Base-by-base conservation (phyloP, 352 stramenopile genomes). In the Phytophthora sansomeana region DNA sequence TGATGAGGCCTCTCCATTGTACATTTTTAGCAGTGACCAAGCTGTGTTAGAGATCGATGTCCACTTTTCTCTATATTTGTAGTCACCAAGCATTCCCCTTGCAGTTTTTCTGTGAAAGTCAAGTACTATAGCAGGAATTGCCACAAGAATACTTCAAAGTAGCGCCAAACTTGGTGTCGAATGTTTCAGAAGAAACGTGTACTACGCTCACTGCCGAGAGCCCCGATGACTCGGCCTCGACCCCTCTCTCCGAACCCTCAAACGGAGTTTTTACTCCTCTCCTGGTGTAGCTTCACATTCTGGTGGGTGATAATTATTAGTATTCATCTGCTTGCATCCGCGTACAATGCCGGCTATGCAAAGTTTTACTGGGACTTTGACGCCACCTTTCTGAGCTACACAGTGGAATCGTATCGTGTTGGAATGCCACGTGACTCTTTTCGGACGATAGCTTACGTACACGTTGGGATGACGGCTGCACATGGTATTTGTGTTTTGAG, bases 351-450 rank as follows among this genome's bases (percentile, higher is more conserved):
- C 11, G 33, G 21, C 4, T 74, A 61, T 41, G 63, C 69, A 2
- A 50, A 61, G 7, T 71, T 77, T 42, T 77, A 77, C 30, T 63
- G 58, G 64, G 49, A 58, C 32, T 64, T 72, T 6, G 42, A 66
- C 21, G 39, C 42, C 0, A 72, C 42, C 5, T 68, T 51, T 7
- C 50, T 76, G n/a, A 66, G 51, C 10, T 70, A 58, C 26, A 39
- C 63, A 13, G 47, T 81, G 1, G 67, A 72, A 8, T 39, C 60
- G 21, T 66, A 77, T 26, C 0, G 9, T 2, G 51, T 75, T 30
- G 70, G 66, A 8, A 69, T 81, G 53, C 44, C 63, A 4, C 41
- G 62, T 8, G 47, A 67, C 28, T 51, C 66, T 36, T 71, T 69
- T 14, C 49, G 30, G 14, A 52, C 16, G 0, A 68, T 82, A 30